phyloP scores from a whole-genome alignment of 2,329 filamentous ascomycete genomes.

The Calonectria naviculata region DNA sequence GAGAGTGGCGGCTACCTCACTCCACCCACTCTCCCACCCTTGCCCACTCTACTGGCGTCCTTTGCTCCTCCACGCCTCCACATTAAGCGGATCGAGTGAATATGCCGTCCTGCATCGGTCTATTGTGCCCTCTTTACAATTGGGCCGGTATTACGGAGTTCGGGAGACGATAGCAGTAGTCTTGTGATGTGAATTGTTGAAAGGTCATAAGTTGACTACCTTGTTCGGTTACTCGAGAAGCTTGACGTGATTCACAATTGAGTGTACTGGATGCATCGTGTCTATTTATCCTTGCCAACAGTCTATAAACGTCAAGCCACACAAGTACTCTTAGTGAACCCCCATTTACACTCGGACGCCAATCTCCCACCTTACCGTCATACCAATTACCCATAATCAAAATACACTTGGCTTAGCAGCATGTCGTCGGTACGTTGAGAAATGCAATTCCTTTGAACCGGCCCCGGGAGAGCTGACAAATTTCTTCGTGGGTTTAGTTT shows the following conservation, averaged over 20 bases:
- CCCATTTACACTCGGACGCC: not conserved
- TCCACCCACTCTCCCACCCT: conserved; percentile 1
- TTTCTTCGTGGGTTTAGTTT: conserved; percentile 47
- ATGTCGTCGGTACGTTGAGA: conserved; percentile 3
- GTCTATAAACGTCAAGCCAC: not conserved
- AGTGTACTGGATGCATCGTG: not conserved
- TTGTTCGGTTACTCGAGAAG: not conserved
- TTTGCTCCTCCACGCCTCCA: not conserved
- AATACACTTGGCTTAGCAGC: not conserved
- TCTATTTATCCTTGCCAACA: not conserved
- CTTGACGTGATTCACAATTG: not conserved
- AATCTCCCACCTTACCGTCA: not conserved
- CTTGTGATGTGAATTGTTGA: not conserved
- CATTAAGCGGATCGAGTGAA: not conserved
- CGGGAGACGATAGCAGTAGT: not conserved
- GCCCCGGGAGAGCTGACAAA: not conserved
- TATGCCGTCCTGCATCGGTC: not conserved
- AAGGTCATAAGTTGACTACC: not conserved
- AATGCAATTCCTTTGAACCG: not conserved
- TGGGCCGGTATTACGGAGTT: not conserved
- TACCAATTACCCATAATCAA: not conserved
- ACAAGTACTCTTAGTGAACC: not conserved
- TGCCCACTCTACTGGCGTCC: conserved; percentile 2
- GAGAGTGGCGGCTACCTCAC: not conserved
- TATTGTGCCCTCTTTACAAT: not conserved